Evolutionary conservation across 139 green algal species (phyloP), one percentile per base, ranked within the genome.

Genomic region (Diplosphaera chodatii): DNA sequence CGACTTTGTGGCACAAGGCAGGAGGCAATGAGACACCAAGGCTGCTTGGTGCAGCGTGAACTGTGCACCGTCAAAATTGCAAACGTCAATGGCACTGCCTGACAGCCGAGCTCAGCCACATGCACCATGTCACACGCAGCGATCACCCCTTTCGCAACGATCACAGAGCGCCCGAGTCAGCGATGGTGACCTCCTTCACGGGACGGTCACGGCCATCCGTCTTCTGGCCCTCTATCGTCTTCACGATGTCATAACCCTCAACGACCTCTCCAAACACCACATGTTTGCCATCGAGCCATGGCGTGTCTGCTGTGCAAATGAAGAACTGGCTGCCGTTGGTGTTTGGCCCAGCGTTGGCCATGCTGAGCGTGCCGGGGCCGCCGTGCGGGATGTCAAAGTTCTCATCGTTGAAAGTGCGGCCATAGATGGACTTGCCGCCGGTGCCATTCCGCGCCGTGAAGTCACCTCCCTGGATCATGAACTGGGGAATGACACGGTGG

Each of bases 341-440:
- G 80, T 90, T 87, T 28, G 84, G 84, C 6, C 90, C 90, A 1
- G 91, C 90, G 77, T 97, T 97, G 56, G 91, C 91, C 90, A 95
- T 94, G 67, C 81, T 90, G 59, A 97, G 80, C 40, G 91, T 78
- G n/a, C 92, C 92, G 23, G 87, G 81, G 15, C 83, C 85, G 27
- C 72, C 80, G 76, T 89, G 84, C 68, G 68, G 30, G 59, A 67
- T 30, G 48, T 68, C 63, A 75, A 80, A 69, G 72, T 78, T 63
- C 75, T 67, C 69, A 28, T 67, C 56, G 27, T 22, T 1, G 40
- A 74, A 74, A 4, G 55, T 74, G 55, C 32, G 28, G 15, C 71
- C 76, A 33, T 81, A 81, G 64, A 81, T 81, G 55, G 27, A 64
- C 79, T 80, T 75, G 30, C 77, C 68, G 18, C 71, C 69, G 1